These are phyloP conservation scores for Hypoxylon rubiginosum DNA, from an alignment of 2,329 filamentous ascomycete genomes.

Conservation along the genomic window DNA sequence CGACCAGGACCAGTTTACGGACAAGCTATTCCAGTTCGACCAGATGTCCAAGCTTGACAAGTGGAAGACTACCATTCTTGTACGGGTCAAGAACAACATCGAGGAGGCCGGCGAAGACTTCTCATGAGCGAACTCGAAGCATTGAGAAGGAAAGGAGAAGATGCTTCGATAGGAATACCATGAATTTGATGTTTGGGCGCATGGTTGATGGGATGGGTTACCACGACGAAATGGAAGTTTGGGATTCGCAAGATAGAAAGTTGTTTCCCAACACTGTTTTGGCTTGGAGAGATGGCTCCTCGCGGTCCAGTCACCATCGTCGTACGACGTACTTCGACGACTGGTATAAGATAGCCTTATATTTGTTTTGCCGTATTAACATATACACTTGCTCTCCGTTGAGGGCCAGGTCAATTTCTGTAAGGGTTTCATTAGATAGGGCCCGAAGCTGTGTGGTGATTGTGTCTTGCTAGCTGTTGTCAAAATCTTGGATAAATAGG, in stretches of 20 bases:
- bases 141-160: slow-evolving; percentile 23
- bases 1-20: slow-evolving; percentile 85
- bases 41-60: slow-evolving; percentile 94
- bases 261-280: slow-evolving; percentile 16
- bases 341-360: slow-evolving; percentile 21
- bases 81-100: slow-evolving; percentile 87
- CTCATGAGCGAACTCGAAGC: slow-evolving; percentile 41
- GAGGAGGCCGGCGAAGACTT: slow-evolving; percentile 63
- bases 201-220: slow-evolving; percentile 7
- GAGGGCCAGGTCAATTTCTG: neutral
- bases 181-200: slow-evolving; percentile 20
- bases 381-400: neutral
- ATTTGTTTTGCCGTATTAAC: slow-evolving; percentile 12
- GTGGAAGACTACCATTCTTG: slow-evolving; percentile 92
- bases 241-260: slow-evolving; percentile 22
- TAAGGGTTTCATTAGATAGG: slow-evolving; percentile 15
- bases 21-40: slow-evolving; percentile 90
- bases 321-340: slow-evolving; percentile 12
- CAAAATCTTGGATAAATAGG: neutral
- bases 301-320: slow-evolving; percentile 15
- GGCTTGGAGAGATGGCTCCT: slow-evolving; percentile 23
- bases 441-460: slow-evolving; percentile 8
- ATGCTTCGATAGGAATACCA: slow-evolving; percentile 12
- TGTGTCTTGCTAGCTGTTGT: neutral
- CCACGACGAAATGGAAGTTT: slow-evolving; percentile 7